Evolutionary conservation across 75 land plant species (phyloP), one percentile per base, ranked within the genome.

Genomic region (Cupressus sempervirens): DNA sequence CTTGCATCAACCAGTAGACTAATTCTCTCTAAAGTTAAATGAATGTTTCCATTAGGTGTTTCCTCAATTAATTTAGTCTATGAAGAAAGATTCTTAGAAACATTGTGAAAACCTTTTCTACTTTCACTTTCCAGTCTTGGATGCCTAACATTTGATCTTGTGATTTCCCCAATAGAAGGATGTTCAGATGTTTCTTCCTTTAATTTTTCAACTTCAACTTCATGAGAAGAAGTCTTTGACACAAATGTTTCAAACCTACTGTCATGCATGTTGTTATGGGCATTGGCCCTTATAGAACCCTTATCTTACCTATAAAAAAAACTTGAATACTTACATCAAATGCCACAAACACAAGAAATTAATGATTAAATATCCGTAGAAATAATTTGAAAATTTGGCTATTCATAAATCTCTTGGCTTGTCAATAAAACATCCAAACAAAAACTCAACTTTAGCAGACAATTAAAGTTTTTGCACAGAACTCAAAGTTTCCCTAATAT

Each of bases 1-100:
- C 62, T 86, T 36, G 88, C 80, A 84, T 84, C 89, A 89, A 82
- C 85, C 26, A 81, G 86, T 81, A 87, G 81, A 75, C 56, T 23
- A 38, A 13, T 52, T 12, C 45, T 56, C 30, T 86, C 53, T 65
- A 32, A 82, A 83, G 62, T 29, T 20, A 56, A 46, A 30, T 75
- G 38, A 26, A 45, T 29, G 3, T 48, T 36, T 68, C 20, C 48
- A 7, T 26, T 36, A 45, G 15, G 13, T 48, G 26, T 79, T 40
- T 9, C 41, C 81, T 79, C 48, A 1, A 79, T 10, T n/a, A 23
- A 79, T n/a, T 14, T 0, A 23, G 29, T 41, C 20, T 50, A 23
- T 65, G 29, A 4, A 50, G 86, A 58, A 84, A 13, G 52, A 34
- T 5, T 48, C 13, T 48, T 34, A 50, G 20, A 3, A 50, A 12